Evolutionary conservation across 495 filamentous ascomycete genomes (phyloP).

Genomic region (Aspergillus panamensis): DNA sequence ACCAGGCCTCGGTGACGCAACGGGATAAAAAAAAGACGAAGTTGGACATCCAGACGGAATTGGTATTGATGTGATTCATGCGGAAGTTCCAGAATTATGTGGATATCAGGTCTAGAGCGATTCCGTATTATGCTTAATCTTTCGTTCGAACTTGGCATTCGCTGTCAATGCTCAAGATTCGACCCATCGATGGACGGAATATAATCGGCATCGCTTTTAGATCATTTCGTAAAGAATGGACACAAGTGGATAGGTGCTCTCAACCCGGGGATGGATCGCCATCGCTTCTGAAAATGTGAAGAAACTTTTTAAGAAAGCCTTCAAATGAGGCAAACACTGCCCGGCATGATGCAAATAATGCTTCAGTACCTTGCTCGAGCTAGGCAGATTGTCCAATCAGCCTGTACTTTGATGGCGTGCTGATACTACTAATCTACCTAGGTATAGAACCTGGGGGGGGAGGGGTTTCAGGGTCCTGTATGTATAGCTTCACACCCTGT

Average conservation of each 20-base stretch:
- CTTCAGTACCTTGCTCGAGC: background rate
- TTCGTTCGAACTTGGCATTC: too few relatives aligned
- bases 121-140: background rate
- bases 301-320: too few relatives aligned
- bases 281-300: too few relatives aligned
- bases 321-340: background rate
- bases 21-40: background rate
- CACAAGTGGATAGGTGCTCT: too few relatives aligned
- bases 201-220: too few relatives aligned
- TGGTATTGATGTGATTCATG: background rate
- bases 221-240: too few relatives aligned
- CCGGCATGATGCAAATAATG: background rate
- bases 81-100: background rate
- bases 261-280: too few relatives aligned
- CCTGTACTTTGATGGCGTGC: slow-evolving; percentile 9
- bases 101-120: background rate
- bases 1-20: background rate
- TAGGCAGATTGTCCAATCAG: slow-evolving; percentile 6
- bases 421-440: background rate
- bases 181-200: background rate
- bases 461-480: background rate
- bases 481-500: background rate
- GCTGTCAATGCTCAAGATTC: background rate
- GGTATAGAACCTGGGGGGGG: background rate
- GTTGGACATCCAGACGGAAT: background rate